These are phyloP conservation scores for Leonotis leonurus DNA, from an alignment of 257 asterid species.

Conservation along the genomic window DNA sequence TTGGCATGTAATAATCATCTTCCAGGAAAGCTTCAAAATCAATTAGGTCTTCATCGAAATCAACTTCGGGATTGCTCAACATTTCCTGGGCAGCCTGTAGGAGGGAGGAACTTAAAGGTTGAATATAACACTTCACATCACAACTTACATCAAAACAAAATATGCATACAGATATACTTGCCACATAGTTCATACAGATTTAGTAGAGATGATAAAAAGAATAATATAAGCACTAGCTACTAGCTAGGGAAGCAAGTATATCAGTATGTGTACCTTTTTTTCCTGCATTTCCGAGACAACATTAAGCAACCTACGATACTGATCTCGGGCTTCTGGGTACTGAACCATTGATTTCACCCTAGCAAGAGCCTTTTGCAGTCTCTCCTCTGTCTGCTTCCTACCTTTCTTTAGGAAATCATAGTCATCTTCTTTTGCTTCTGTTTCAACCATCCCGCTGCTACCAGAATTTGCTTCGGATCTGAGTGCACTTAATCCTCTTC, in stretches of 20 bases:
- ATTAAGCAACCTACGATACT: constrained; percentile 74
- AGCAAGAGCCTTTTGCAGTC: constrained; percentile 76
- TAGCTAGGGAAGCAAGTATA: too few relatives aligned
- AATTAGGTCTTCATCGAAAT: constrained; percentile 57
- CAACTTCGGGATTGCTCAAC: constrained; percentile 38
- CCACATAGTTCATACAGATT: too few relatives aligned
- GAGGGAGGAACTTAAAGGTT: too few relatives aligned
- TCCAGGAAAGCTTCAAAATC: constrained; percentile 65
- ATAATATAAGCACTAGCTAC: too few relatives aligned
- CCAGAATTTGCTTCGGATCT: constrained; percentile 51
- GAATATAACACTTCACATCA: not conserved
- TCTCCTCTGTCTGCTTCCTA: constrained; percentile 75
- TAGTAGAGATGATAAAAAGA: too few relatives aligned
- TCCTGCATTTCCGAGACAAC: constrained; percentile 85
- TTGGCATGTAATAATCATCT: constrained; percentile 55
- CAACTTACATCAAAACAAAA: too few relatives aligned
- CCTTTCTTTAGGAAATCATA: constrained; percentile 81
- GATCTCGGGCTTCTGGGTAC: constrained; percentile 92
- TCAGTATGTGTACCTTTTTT: constrained; percentile 45
- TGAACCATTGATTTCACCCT: constrained; percentile 95
- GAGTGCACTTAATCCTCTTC: constrained; percentile 78
- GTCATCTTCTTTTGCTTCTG: constrained; percentile 61
- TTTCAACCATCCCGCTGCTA: constrained; percentile 33
- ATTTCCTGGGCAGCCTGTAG: constrained; percentile 56
- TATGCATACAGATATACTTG: too few relatives aligned